Evolutionary conservation across 2,329 filamentous ascomycete genomes (phyloP), one percentile per base, ranked within the genome.

Genomic region (Chaetomiaceae sp.): DNA sequence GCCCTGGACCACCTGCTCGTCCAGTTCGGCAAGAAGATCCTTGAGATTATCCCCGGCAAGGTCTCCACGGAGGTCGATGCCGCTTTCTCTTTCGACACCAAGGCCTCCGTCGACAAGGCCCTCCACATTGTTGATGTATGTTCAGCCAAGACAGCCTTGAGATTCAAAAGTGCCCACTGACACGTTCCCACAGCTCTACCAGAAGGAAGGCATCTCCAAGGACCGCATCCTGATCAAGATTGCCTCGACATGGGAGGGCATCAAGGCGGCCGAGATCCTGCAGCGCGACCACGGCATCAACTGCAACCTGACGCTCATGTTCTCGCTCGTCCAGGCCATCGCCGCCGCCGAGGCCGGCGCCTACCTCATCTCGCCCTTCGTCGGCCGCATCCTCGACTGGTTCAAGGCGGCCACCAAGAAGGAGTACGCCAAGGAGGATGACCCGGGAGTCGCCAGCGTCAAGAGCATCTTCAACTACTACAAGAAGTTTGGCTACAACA

Each of bases 401-500:
- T 96, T 84, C 87, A 98, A 98, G 88, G 88, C 88, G 50, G 75
- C 83, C 61, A 87, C 83, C 70, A 95, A 95, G 84, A 90, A 94
- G 81, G 86, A 93, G 59, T 98, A 90, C 83, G 64, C 76, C 67
- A 80, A 88, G 69, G 75, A 86, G 71, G 87, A 95, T 69, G 93
- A 98, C 77, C 93, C 93, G 48, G 93, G 93, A 77, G 93, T 98
- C 71, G 80, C 88, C 75, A 91, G 86, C 58, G 93, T 98, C 65
- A 79, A 91, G 79, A 67, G 63, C 70, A 98, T 98, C 76, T 98
- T 85, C 83, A 93, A 98, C 82, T 98, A 98, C 87, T 98, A 98
- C 86, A 98, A 98, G 88, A 97, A 97, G 81, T 88, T 76, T 70
- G 88, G 86, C 70, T 96, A 98, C 84, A 95, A 95, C 63, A 98